phyloP scores from a whole-genome alignment of 371 early-diverging fungal genomes.

The Batkoa obscura region DNA sequence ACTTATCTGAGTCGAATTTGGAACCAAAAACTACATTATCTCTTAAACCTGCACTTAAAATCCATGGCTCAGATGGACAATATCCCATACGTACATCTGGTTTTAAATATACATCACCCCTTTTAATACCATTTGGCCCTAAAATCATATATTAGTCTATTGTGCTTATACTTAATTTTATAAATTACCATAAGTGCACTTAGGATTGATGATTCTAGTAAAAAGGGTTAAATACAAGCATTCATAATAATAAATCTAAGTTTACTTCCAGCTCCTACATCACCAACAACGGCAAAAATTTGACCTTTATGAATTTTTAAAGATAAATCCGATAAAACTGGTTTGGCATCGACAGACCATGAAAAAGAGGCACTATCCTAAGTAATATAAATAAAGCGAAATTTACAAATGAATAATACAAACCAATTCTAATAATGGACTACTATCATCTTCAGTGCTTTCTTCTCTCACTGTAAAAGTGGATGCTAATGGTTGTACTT shows the following conservation, averaged over 20 bases:
- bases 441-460: not conserved
- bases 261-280: constrained; percentile 33
- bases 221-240: not conserved
- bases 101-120: constrained; percentile 17
- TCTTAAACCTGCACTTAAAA: constrained; percentile 39
- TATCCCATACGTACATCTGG: constrained; percentile 30
- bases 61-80: constrained; percentile 49
- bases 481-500: constrained; percentile 14
- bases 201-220: constrained; percentile 26
- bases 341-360: constrained; percentile 36
- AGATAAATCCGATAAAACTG: constrained; percentile 15
- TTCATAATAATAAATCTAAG: not conserved
- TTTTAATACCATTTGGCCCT: constrained; percentile 27
- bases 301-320: constrained; percentile 25
- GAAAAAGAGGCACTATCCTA: constrained; percentile 31
- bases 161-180: not conserved
- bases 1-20: constrained; percentile 23
- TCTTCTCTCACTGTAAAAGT: not conserved
- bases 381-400: constrained; percentile 6
- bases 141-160: not conserved
- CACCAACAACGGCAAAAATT: constrained; percentile 42
- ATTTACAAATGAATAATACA: no score
- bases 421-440: not conserved
- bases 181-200: constrained; percentile 26
- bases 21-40: constrained; percentile 58